phyloP scores from a whole-genome alignment of 2,329 filamentous ascomycete species.

The Graphilbum sp. region DNA sequence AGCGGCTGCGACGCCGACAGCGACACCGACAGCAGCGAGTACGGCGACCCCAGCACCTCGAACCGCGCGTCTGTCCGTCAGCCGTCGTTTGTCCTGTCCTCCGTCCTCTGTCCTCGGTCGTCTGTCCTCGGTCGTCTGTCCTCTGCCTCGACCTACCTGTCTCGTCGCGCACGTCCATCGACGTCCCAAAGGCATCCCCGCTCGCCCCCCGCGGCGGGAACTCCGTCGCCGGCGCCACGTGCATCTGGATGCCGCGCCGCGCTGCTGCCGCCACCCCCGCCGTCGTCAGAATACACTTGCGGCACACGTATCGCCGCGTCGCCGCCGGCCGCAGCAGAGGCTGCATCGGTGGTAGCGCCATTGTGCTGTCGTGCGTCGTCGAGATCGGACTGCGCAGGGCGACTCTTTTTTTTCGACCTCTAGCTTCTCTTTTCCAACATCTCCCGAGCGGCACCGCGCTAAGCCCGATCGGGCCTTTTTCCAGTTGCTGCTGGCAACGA shows the following conservation, averaged over 20 bases:
- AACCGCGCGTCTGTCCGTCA: constrained; percentile 67
- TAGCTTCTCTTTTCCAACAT: background rate
- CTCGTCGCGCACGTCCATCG: constrained; percentile 27
- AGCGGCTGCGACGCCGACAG: constrained; percentile 87
- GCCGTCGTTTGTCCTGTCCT: background rate
- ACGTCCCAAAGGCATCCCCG: constrained; percentile 38
- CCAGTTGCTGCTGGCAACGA: background rate
- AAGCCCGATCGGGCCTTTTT: too few species aligned
- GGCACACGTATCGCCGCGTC: constrained; percentile 26
- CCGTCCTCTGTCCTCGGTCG: background rate
- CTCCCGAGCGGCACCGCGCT: too few species aligned
- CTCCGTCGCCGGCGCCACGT: constrained; percentile 40
- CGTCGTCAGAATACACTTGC: constrained; percentile 26
- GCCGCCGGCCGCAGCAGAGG: constrained; percentile 3
- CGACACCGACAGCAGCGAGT: constrained; percentile 84
- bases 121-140: background rate
- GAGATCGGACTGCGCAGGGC: too few species aligned
- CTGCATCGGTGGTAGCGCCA: background rate
- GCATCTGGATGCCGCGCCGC: constrained; percentile 41
- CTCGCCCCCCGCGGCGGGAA: constrained; percentile 22
- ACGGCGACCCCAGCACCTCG: constrained; percentile 80
- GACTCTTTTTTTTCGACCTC: too few species aligned
- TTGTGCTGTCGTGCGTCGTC: background rate
- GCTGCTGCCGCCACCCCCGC: background rate
- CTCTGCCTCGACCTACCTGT: constrained; percentile 25